phyloP scores from a whole-genome alignment of 73 alveolate species.

The Paramecium caudatum region DNA sequence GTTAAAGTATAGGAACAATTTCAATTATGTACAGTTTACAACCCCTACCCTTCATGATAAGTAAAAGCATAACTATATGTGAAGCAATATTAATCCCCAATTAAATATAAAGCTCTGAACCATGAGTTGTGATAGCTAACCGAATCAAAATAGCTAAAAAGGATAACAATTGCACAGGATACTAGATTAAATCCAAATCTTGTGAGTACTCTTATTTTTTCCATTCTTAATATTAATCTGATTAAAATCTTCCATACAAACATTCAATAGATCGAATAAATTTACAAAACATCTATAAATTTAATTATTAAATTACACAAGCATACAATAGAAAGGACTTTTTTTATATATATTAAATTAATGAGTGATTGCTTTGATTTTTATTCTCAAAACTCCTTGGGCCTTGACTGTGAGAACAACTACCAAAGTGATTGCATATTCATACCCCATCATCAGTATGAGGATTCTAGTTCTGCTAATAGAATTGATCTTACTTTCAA shows the following conservation, averaged over 20 bases:
- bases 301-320: background rate
- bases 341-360: no score
- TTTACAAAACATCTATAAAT: background rate
- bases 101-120: background rate
- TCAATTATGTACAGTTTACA: background rate
- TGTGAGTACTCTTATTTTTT: background rate
- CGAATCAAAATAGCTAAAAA: background rate
- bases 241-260: background rate
- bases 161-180: background rate
- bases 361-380: no score
- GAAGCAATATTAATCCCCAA: background rate
- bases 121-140: background rate
- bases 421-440: background rate
- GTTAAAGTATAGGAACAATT: background rate
- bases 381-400: background rate
- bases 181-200: background rate
- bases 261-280: background rate
- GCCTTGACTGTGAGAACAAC: background rate
- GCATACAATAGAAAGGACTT: background rate
- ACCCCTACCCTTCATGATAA: background rate
- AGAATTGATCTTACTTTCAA: no score
- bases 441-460: background rate
- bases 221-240: constrained; percentile 7
- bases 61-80: background rate
- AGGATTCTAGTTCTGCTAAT: background rate